Percentiles rank a stretch among this genome's conserved stretches.
Evolutionary conservation across 2,329 filamentous ascomycete species (phyloP).

Genomic region (Aspergillus fumigatiaffinis): DNA sequence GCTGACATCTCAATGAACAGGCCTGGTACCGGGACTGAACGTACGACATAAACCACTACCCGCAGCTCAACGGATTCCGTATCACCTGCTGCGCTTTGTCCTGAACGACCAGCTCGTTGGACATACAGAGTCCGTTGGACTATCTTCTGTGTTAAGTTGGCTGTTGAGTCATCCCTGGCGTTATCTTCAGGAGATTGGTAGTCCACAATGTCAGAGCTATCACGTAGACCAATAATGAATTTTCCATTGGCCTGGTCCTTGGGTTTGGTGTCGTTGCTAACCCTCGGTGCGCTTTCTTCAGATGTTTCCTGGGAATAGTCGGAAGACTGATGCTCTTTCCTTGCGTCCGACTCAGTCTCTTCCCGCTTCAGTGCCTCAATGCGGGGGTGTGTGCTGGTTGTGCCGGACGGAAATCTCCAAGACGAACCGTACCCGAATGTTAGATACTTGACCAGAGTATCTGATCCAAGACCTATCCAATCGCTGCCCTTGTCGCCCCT

Average conservation of each 20-base stretch:
- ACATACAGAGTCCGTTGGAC: slow-evolving; percentile 35
- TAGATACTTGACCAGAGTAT: slow-evolving; percentile 47
- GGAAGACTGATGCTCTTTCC: slow-evolving; percentile 1
- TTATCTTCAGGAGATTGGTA: slow-evolving; percentile 27
- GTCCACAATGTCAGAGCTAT: slow-evolving; percentile 35
- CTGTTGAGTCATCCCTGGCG: slow-evolving; percentile 17
- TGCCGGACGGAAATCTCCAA: slow-evolving; percentile 41
- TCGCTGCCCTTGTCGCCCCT: slow-evolving; percentile 21
- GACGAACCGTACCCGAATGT: slow-evolving; percentile 48
- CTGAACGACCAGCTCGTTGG: slow-evolving; percentile 19
- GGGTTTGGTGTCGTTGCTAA: slow-evolving; percentile 12
- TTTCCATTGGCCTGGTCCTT: slow-evolving; percentile 26
- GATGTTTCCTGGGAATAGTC: neutral
- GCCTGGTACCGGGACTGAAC: slow-evolving; percentile 5
- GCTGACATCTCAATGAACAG: slow-evolving; percentile 1
- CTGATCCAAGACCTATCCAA: slow-evolving; percentile 34
- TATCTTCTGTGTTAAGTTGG: slow-evolving; percentile 28
- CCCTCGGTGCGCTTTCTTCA: slow-evolving; percentile 1
- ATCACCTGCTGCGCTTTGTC: slow-evolving; percentile 5
- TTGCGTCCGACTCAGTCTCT: slow-evolving; percentile 1
- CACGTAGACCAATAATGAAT: slow-evolving; percentile 43
- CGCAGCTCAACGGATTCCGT: slow-evolving; percentile 26
- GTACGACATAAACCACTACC: slow-evolving; percentile 42
- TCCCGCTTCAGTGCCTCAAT: slow-evolving; percentile 23
- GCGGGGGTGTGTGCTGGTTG: slow-evolving; percentile 21